phyloP scores from a whole-genome alignment of 306 rosid genomes.

The Medicago lupulina region DNA sequence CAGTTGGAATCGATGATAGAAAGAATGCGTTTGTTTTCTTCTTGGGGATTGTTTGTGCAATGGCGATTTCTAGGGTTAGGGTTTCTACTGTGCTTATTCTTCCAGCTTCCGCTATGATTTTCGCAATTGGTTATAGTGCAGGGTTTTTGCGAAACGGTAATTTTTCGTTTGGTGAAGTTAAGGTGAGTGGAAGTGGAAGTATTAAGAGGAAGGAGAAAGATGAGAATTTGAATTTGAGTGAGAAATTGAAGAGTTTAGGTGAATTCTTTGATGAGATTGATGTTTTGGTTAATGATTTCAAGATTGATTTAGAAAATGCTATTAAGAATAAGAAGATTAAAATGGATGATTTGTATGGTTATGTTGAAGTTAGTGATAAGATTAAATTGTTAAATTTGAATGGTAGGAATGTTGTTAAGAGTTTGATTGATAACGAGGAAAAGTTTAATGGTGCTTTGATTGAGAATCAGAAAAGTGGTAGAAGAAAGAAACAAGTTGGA shows the following conservation, averaged over 20 bases:
- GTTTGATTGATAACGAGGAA: slow-evolving; percentile 55
- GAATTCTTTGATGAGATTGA: slow-evolving; percentile 65
- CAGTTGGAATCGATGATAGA: slow-evolving; percentile 70
- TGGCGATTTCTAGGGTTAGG: slow-evolving; percentile 85
- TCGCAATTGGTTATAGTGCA: slow-evolving; percentile 70
- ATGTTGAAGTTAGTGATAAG: slow-evolving; percentile 55
- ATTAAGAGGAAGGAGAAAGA: slow-evolving; percentile 63
- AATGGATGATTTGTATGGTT: slow-evolving; percentile 65
- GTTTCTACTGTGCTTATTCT: slow-evolving; percentile 76
- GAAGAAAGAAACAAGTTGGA: slow-evolving; percentile 66
- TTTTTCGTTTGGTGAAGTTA: slow-evolving; percentile 45
- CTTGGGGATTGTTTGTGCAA: slow-evolving; percentile 75
- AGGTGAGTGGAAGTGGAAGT: slow-evolving; percentile 55
- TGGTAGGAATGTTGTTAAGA: slow-evolving; percentile 55
- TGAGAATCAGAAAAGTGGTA: slow-evolving; percentile 62
- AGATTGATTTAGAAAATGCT: slow-evolving; percentile 62
- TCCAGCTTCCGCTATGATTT: slow-evolving; percentile 77
- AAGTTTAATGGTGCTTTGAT: slow-evolving; percentile 45
- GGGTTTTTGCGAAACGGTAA: slow-evolving; percentile 70
- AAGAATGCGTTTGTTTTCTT: slow-evolving; percentile 66
- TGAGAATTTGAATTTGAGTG: slow-evolving; percentile 53
- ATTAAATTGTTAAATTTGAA: slow-evolving; percentile 51
- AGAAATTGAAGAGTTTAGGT: slow-evolving; percentile 59
- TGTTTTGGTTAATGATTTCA: slow-evolving; percentile 53
- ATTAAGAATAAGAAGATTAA: slow-evolving; percentile 60